These are phyloP conservation scores for Fennellomyces sp. DNA, from an alignment of 371 early-diverging fungal species.

Conservation along the genomic window DNA sequence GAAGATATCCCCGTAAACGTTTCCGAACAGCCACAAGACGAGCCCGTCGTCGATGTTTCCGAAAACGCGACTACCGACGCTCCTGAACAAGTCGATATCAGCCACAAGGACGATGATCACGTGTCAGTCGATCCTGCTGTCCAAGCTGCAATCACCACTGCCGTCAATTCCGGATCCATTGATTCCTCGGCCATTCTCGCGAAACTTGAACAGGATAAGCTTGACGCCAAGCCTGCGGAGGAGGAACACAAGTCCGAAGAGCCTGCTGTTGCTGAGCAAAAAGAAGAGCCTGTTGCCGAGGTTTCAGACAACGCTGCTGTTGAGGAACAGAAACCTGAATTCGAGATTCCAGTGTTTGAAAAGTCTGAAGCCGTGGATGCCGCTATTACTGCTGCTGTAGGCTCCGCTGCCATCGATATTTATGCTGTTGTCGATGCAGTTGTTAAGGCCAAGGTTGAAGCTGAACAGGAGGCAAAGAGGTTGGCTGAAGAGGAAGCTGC, in stretches of 20 bases:
- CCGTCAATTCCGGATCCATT: conserved; percentile 21
- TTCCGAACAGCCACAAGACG: not conserved
- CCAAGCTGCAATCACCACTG: conserved; percentile 33
- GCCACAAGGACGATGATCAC: conserved; percentile 3
- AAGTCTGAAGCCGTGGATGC: conserved; percentile 7
- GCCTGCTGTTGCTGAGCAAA: not conserved
- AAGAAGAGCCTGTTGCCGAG: not conserved
- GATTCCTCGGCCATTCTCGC: conserved; percentile 30
- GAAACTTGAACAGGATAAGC: not conserved
- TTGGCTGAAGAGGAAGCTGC: conserved; percentile 3
- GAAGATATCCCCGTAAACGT: not conserved
- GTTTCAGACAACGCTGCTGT: not conserved
- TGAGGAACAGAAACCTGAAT: conserved; percentile 3
- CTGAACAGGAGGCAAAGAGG: conserved; percentile 5
- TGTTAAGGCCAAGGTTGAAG: conserved; percentile 9
- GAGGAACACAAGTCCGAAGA: not conserved
- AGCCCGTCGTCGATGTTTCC: not conserved
- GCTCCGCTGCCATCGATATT: conserved; percentile 10
- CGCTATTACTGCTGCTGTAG: conserved; percentile 13
- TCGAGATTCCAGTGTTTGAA: not conserved
- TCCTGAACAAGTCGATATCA: not conserved
- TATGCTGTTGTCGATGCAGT: conserved; percentile 15
- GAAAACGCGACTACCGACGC: not conserved
- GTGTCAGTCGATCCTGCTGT: conserved; percentile 10
- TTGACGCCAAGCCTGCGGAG: not conserved